Base-by-base conservation (phyloP, 352 stramenopile genomes). In the Globisporangium canariense region DNA sequence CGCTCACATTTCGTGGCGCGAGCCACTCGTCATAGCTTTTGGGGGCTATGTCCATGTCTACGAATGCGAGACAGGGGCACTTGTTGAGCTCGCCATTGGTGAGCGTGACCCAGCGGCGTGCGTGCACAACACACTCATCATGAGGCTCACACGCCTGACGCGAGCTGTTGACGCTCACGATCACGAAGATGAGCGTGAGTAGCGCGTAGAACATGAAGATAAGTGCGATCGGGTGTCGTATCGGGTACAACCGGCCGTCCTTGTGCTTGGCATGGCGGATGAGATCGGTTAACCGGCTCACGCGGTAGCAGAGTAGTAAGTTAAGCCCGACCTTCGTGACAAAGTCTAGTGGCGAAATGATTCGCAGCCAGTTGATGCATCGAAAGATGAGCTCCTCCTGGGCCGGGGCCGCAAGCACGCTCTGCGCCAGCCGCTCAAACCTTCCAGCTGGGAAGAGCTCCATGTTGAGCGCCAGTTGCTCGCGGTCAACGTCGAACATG, bases 381-480 rank as follows among this genome's bases (percentile, higher is more conserved):
- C 49, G 43, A 10, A 43, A 49, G 43, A 72, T 20, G 47, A 55
- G 49, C 28, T 68, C 65, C 9, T 67, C 47, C 47, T 81, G 59
- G 0, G 65, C 51, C 0, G 69, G 74, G 41, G 81, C 56, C 2
- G 57, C 66, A 2, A 75, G 65, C 0, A 78, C 65, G 30, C 52
- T 50, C 16, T 65, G 67, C 0, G 69, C 74, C 16, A 62, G 34
- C 1, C 69, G 67, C 59, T 84, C 76, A 11, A 75, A 79, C 13
- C 52, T 62, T 0, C 62, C 69, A 1, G 64, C 28, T 0, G 74
- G 74, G 30, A 78, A 83, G 1, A 73, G 32, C 22, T 73, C 62
- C 4, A 64, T 30, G 60, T 81, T 83, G 57, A 81, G 74, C 8
- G 40, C 71, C 8, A 73, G 64, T 10, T 70, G 67, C 13, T 67